Conservation (phyloP, 257 asterid genomes). For the Echium plantagineum region DNA sequence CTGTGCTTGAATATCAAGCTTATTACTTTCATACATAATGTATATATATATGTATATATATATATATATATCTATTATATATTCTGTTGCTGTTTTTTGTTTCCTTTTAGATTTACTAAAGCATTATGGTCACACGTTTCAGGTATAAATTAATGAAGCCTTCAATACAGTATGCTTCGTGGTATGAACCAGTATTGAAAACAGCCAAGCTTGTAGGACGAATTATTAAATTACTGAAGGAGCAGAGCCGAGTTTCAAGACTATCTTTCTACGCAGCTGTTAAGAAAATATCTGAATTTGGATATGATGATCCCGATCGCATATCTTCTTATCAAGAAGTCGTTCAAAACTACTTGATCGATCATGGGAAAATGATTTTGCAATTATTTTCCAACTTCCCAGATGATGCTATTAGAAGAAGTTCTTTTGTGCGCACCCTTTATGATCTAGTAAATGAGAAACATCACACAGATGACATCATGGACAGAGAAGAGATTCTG, state of each 20-base stretch:
- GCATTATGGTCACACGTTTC: background rate
- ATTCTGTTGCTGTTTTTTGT: background rate
- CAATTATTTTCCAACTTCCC: conserved; percentile 10
- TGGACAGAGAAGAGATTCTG: conserved; percentile 1
- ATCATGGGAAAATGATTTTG: conserved; percentile 12
- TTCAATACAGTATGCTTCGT: conserved; percentile 10
- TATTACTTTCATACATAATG: no score
- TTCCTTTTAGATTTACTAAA: background rate
- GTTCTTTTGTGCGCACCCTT: conserved; percentile 13
- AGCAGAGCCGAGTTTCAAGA: conserved; percentile 15
- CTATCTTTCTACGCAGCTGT: conserved; percentile 10
- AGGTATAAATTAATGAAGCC: conserved; percentile 15
- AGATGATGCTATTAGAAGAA: conserved; percentile 10
- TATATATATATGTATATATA: no score
- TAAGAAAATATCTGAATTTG: conserved; percentile 13
- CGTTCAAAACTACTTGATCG: conserved; percentile 10
- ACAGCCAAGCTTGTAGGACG: conserved; percentile 3
- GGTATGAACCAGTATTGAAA: conserved; percentile 14
- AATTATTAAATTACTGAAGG: conserved; percentile 8
- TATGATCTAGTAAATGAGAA: conserved; percentile 4
- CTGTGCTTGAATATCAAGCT: background rate
- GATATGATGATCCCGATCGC: conserved; percentile 3
- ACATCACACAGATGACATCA: background rate
- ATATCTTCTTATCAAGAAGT: conserved; percentile 11
- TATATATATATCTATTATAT: no score